Evolutionary conservation across 345 rosid species (phyloP).

Genomic region (Mercurialis annua): DNA sequence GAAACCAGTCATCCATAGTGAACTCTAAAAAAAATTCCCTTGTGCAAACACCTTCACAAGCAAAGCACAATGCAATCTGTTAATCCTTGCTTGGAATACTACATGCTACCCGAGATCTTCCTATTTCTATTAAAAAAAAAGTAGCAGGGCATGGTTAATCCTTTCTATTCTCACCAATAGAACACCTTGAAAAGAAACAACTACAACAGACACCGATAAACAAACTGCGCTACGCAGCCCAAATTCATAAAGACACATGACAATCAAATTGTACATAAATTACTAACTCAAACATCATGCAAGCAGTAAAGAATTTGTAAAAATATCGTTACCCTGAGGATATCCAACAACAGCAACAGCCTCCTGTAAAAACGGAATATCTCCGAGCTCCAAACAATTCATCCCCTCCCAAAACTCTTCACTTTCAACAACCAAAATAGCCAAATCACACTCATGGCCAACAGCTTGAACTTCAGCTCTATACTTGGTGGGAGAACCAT

Average conservation of each 20-base stretch:
- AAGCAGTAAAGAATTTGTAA: neutral
- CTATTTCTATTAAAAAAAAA: neutral
- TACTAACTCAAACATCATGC: too few species aligned
- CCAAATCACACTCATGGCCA: conserved; percentile 87
- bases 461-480: conserved; percentile 66
- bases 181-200: neutral
- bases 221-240: too few species aligned
- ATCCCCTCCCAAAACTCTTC: conserved; percentile 61
- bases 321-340: conserved; percentile 61
- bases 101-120: neutral
- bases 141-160: too few species aligned
- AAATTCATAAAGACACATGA: too few species aligned
- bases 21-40: neutral
- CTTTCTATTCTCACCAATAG: too few species aligned
- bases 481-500: conserved; percentile 69
- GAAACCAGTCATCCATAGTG: neutral
- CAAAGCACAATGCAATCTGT: neutral
- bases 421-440: conserved; percentile 62
- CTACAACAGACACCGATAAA: too few species aligned
- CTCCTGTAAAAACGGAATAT: conserved; percentile 68
- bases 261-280: too few species aligned
- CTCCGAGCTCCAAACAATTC: conserved; percentile 69
- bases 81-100: neutral
- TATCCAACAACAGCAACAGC: conserved; percentile 84
- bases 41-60: neutral